Conservation (phyloP, 371 early-diverging fungal species). For the Dinochytrium kinnereticum region DNA sequence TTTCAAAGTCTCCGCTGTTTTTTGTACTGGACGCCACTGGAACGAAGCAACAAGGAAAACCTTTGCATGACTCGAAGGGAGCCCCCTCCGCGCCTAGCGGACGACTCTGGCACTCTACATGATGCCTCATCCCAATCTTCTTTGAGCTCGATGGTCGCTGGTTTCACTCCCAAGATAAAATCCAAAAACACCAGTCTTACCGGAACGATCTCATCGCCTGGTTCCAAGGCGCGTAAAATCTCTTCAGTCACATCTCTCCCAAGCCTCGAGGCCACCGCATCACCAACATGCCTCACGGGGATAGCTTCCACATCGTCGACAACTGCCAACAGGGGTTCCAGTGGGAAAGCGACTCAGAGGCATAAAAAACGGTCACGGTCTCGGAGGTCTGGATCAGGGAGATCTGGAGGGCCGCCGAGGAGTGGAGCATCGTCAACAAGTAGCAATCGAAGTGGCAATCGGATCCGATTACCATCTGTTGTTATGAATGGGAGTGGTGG, state of each 20-base stretch:
- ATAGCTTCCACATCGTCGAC: not conserved
- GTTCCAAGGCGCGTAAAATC: not conserved
- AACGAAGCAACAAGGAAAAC: no score
- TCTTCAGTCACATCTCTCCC: slow-evolving; percentile 10
- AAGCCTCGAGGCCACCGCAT: not conserved
- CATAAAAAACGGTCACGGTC: not conserved
- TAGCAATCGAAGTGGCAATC: not conserved
- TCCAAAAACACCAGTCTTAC: slow-evolving; percentile 4
- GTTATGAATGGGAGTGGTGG: not conserved
- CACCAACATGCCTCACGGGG: slow-evolving; percentile 6
- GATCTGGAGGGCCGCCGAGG: not conserved
- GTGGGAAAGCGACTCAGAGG: not conserved
- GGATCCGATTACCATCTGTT: slow-evolving; percentile 5
- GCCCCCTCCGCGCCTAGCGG: not conserved
- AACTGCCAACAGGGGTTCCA: not conserved
- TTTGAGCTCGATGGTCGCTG: not conserved
- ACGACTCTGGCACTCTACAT: not conserved
- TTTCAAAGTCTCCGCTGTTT: no score
- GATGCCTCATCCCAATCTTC: not conserved
- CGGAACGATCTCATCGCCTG: not conserved
- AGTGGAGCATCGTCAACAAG: slow-evolving; percentile 1
- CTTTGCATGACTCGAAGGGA: slow-evolving; percentile 2
- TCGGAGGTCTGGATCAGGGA: not conserved
- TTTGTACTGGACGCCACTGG: no score
- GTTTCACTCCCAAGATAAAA: slow-evolving; percentile 11